Base-by-base conservation (phyloP, 2,329 filamentous ascomycete species). In the Ophiostoma piceae region DNA sequence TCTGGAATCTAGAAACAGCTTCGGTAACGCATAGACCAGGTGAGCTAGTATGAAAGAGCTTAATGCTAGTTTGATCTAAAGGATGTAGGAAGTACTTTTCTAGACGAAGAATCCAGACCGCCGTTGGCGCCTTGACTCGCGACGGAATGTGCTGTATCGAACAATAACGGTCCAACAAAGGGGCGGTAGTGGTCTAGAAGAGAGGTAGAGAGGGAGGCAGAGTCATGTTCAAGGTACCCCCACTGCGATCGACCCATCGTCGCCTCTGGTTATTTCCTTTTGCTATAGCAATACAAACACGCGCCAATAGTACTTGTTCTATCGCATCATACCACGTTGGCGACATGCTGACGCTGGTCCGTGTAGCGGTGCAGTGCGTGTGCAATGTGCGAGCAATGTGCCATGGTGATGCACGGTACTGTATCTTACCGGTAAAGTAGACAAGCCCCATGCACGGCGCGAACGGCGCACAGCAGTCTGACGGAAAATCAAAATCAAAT, bases 21-120 rank as follows among this genome's bases (percentile, higher is more conserved):
- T 57, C 51, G 51, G 51, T 57, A 57, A 57, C 51, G 51, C 51
- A 57, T 57, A 57, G 51, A 26, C 51, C 51, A 26, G 51, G 51
- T 8, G 26, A 57, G 51, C 43, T 47, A 47, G 43, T 19, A 47
- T 47, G 14, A 26, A 57, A 35, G 35, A 35, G 35, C 35, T 8
- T 35, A 35, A 35, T 35, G 35, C 35, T 35, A 35, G 35, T 35
- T 8, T 35, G 35, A 5, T 35, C 35, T 35, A 35, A 2, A 29
- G 35, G 4, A 35, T 8, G 35, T 35, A 35, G 35, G 4, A 35
- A 11, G 51, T 22, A 11, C 51, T 57, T 57, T 57, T 57, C 6
- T 2, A 16, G 43, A 47, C 16, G 19, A 4, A 47, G 19, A 35
- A 35, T 47, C 43, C 19, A 47, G 43, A 47, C 43, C 43, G 16